Evolutionary conservation across 805 yeast genomes (phyloP).

Genomic region (Saccharomyces mikatae): DNA sequence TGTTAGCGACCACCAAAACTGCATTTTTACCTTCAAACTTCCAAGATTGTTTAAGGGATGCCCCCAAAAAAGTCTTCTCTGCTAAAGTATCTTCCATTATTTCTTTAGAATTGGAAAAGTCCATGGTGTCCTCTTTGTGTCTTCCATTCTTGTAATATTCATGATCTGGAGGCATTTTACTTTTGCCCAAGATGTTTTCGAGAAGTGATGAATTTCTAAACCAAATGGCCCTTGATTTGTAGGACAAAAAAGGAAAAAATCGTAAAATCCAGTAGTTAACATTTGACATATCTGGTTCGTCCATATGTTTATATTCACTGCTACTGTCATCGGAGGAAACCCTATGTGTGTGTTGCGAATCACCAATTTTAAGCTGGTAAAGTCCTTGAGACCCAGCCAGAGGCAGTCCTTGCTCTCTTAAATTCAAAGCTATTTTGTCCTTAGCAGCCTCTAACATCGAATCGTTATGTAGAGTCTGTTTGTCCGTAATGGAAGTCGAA

Average conservation of each 20-base stretch:
- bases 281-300: slow-evolving; percentile 40
- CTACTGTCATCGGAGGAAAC: slow-evolving; percentile 1
- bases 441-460: not conserved
- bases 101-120: not conserved
- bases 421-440: not conserved
- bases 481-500: slow-evolving; percentile 34
- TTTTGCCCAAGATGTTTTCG: not conserved
- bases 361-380: slow-evolving; percentile 17
- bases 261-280: slow-evolving; percentile 71
- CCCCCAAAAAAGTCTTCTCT: slow-evolving; percentile 18
- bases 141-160: not conserved
- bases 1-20: slow-evolving; percentile 51
- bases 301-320: slow-evolving; percentile 21
- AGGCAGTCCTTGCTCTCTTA: slow-evolving; percentile 14
- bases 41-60: slow-evolving; percentile 18
- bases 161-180: not conserved
- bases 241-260: slow-evolving; percentile 51
- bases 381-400: slow-evolving; percentile 20
- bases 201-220: slow-evolving; percentile 1
- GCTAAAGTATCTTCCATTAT: slow-evolving; percentile 11
- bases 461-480: not conserved
- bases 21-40: slow-evolving; percentile 23
- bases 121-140: not conserved
- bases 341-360: not conserved
- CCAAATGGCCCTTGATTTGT: slow-evolving; percentile 22